Evolutionary conservation across 2,329 filamentous ascomycete genomes (phyloP).

Genomic region (Colletotrichum chlorophyti): DNA sequence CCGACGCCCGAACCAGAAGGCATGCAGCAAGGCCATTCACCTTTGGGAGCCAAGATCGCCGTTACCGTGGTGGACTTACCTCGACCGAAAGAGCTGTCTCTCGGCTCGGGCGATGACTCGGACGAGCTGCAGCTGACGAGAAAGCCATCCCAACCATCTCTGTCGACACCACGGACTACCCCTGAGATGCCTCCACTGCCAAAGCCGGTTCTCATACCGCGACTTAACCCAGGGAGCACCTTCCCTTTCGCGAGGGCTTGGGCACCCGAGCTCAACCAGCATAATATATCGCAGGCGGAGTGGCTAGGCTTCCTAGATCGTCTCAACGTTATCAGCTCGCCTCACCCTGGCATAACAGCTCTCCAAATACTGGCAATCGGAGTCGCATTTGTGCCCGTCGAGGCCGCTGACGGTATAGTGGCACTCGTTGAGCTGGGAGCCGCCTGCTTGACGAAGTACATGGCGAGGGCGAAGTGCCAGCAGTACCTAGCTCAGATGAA

Average conservation of each 20-base stretch:
- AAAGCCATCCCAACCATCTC: background rate
- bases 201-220: constrained; percentile 33
- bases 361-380: background rate
- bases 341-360: background rate
- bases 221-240: constrained; percentile 29
- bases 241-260: constrained; percentile 37
- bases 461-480: constrained; percentile 36
- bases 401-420: background rate
- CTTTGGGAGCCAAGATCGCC: too few species aligned
- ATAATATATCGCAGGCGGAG: constrained; percentile 32
- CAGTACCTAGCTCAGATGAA: constrained; percentile 38
- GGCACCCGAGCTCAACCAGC: constrained; percentile 31
- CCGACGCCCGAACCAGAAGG: too few species aligned
- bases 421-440: constrained; percentile 30
- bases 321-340: constrained; percentile 36
- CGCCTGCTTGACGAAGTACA: constrained; percentile 31
- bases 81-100: too few species aligned
- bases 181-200: constrained; percentile 22
- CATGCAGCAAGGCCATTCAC: too few species aligned
- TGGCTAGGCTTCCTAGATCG: constrained; percentile 44
- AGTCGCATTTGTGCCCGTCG: background rate
- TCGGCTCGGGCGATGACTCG: too few species aligned
- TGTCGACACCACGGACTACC: background rate
- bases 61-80: too few species aligned
- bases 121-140: too few species aligned